Percentiles rank a stretch among this genome's conserved stretches.
These are phyloP conservation scores for Komagataella pastoris DNA, from an alignment of 805 yeast species.

Conservation along the genomic window DNA sequence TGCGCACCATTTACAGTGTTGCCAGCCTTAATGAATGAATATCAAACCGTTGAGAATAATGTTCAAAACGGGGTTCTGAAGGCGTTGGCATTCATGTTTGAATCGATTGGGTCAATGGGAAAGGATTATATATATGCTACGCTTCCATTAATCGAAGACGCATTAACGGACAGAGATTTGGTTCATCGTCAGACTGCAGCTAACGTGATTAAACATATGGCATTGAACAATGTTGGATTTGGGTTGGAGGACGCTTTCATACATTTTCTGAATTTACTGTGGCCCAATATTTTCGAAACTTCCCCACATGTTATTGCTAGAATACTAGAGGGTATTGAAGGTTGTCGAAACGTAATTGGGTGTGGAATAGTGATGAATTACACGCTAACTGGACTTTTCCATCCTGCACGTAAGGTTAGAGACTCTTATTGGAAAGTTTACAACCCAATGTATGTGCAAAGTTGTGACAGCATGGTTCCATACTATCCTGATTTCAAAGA, in stretches of 20 bases:
- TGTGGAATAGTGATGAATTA: slow-evolving; percentile 64
- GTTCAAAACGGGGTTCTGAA: slow-evolving; percentile 94
- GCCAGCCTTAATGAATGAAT: slow-evolving; percentile 94
- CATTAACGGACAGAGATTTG: slow-evolving; percentile 77
- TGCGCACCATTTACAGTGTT: slow-evolving; percentile 89
- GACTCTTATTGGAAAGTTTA: slow-evolving; percentile 75
- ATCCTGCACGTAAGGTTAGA: slow-evolving; percentile 84
- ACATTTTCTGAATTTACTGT: slow-evolving; percentile 65
- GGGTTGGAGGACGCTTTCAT: slow-evolving; percentile 75
- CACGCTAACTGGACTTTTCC: slow-evolving; percentile 80
- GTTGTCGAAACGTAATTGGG: slow-evolving; percentile 61
- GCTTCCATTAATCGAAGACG: slow-evolving; percentile 74
- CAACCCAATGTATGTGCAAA: slow-evolving; percentile 64
- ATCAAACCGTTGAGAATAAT: slow-evolving; percentile 79
- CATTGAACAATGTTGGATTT: slow-evolving; percentile 62
- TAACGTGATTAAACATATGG: slow-evolving; percentile 69
- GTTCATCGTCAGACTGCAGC: slow-evolving; percentile 96
- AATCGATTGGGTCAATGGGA: slow-evolving; percentile 73
- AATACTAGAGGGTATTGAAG: slow-evolving; percentile 68
- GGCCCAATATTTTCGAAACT: slow-evolving; percentile 88
- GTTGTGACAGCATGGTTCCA: slow-evolving; percentile 68
- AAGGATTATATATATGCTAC: slow-evolving; percentile 73
- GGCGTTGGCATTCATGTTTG: slow-evolving; percentile 83
- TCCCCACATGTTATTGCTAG: slow-evolving; percentile 90
- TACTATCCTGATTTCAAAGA: slow-evolving; percentile 42